These are phyloP conservation scores for Trematosphaeria pertusa DNA, from an alignment of 2,329 filamentous ascomycete species.

Conservation along the genomic window DNA sequence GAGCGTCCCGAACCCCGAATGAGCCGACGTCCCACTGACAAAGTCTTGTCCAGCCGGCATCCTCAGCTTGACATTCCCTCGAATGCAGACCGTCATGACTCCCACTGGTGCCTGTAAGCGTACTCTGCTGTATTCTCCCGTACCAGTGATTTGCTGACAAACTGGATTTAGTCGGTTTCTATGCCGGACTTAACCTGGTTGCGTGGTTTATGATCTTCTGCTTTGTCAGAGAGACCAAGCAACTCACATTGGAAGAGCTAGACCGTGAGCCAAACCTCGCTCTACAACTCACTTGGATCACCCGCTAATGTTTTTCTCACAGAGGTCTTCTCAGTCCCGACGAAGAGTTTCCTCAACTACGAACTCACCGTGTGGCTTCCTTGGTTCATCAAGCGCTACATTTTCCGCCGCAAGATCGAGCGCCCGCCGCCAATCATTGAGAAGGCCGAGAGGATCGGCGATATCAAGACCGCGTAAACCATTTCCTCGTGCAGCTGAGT, in stretches of 20 bases:
- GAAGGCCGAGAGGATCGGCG: slow-evolving; percentile 24
- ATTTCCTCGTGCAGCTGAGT: no score
- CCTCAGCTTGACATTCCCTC: slow-evolving; percentile 47
- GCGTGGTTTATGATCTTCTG: slow-evolving; percentile 50
- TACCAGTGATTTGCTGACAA: no score
- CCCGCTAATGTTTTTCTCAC: no score
- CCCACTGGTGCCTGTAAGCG: slow-evolving; percentile 48
- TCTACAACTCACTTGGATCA: no score
- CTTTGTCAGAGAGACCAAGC: slow-evolving; percentile 49
- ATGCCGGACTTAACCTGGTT: slow-evolving; percentile 49
- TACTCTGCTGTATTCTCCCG: no score
- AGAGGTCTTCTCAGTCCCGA: slow-evolving; percentile 46
- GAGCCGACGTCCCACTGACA: no score
- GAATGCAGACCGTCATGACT: slow-evolving; percentile 48
- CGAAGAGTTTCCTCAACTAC: slow-evolving; percentile 46
- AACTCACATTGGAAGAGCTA: slow-evolving; percentile 48
- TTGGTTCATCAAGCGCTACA: slow-evolving; percentile 51
- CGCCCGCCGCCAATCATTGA: slow-evolving; percentile 51
- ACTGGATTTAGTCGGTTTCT: no score
- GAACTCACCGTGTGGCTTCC: slow-evolving; percentile 49
- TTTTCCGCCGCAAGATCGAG: slow-evolving; percentile 46
- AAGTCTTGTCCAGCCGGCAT: no score
- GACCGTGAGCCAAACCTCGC: no score
- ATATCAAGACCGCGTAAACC: neutral
- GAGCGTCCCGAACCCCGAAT: no score